Conservation (phyloP, 176 grass and related monocot genomes). For the Triticum aestivum region IWGSC_CS_RefSeq_v2.1 NC_057796.1:21517149-21517648, state of each 20-base stretch:
- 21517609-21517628: neutral
- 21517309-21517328: neutral
- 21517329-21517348: constrained; percentile 5
- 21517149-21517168: neutral
- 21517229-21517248: neutral
- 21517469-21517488: neutral
- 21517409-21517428: neutral
- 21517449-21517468: neutral
- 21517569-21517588: neutral
- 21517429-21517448: constrained; percentile 7
- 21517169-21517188: constrained; percentile 2
- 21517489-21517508: neutral
- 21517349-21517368: constrained; percentile 13
- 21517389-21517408: neutral
- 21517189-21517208: neutral
- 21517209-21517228: neutral
- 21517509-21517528: constrained; percentile 6
- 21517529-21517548: neutral
- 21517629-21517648: neutral
- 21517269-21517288: neutral
- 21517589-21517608: neutral
- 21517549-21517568: constrained; percentile 5
- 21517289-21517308: constrained; percentile 8
- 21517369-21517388: constrained; percentile 8
- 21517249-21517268: neutral